Conservation (phyloP, 2,329 filamentous ascomycete genomes). For the Pseudocercospora fuligena region DNA sequence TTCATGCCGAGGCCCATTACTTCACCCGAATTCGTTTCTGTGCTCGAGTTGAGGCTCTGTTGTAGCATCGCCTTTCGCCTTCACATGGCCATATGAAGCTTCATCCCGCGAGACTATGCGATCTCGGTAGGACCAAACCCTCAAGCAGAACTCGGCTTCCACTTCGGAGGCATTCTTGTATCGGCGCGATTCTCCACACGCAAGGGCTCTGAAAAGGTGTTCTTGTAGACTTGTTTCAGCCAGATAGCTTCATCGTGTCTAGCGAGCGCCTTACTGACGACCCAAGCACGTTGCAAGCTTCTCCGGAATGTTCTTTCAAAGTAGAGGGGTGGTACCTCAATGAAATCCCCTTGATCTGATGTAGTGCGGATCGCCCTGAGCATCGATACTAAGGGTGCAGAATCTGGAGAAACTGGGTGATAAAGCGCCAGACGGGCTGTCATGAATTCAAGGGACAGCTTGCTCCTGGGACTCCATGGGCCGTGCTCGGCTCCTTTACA, state of each 20-base stretch:
- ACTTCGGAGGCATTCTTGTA: too few species aligned
- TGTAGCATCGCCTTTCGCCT: too few species aligned
- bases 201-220: not conserved
- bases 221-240: not conserved
- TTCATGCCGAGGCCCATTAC: too few species aligned
- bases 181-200: too few species aligned
- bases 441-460: not conserved
- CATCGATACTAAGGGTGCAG: not conserved
- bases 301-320: not conserved
- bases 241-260: not conserved
- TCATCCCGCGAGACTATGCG: too few species aligned
- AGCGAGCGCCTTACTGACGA: not conserved
- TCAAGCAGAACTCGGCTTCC: too few species aligned
- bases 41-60: too few species aligned
- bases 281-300: not conserved
- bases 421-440: too few species aligned
- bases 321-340: not conserved
- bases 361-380: not conserved
- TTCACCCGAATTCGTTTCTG: too few species aligned
- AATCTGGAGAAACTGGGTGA: too few species aligned
- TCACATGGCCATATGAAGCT: too few species aligned
- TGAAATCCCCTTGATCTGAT: not conserved
- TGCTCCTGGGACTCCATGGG: not conserved
- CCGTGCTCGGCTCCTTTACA: not conserved
- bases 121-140: too few species aligned